phyloP scores from a whole-genome alignment of 1,139 yeast species.

The Entelexis sorbosivorans region DNA sequence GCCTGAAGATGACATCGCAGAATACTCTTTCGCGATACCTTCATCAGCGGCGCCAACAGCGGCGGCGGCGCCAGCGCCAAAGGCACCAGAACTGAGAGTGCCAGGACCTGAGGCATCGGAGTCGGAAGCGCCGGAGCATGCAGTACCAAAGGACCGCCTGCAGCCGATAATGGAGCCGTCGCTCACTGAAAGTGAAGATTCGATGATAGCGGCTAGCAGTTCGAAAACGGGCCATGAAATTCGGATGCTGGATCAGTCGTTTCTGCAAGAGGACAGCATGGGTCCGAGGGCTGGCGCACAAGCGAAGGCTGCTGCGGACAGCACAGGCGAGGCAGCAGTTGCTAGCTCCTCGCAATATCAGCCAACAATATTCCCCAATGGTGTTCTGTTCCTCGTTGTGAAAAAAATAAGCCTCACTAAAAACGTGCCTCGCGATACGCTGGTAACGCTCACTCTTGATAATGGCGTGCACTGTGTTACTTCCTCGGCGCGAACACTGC shows the following conservation, averaged over 20 bases:
- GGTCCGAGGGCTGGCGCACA: neutral
- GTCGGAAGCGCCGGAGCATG: too few species aligned
- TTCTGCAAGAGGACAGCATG: neutral
- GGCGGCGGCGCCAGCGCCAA: too few species aligned
- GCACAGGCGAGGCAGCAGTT: neutral
- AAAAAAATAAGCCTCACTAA: neutral
- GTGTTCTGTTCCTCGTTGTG: conserved; percentile 13
- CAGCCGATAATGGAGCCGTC: neutral
- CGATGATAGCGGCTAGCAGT: neutral
- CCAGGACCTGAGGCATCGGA: too few species aligned
- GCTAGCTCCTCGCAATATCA: neutral
- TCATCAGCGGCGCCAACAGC: neutral
- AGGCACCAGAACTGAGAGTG: too few species aligned
- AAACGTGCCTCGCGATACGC: conserved; percentile 4
- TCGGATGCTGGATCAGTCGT: neutral
- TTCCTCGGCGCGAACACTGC: conserved; percentile 51
- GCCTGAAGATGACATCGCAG: neutral
- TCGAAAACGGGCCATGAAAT: neutral
- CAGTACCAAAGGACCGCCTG: neutral
- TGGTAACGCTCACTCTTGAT: conserved; percentile 51
- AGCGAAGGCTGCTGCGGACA: neutral
- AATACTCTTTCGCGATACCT: neutral
- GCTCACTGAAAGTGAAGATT: neutral
- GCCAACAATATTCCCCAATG: conserved; percentile 2
- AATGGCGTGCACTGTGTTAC: conserved; percentile 80